phyloP scores from a whole-genome alignment of 352 stramenopile genomes.

The Pythium dissotocum region DNA sequence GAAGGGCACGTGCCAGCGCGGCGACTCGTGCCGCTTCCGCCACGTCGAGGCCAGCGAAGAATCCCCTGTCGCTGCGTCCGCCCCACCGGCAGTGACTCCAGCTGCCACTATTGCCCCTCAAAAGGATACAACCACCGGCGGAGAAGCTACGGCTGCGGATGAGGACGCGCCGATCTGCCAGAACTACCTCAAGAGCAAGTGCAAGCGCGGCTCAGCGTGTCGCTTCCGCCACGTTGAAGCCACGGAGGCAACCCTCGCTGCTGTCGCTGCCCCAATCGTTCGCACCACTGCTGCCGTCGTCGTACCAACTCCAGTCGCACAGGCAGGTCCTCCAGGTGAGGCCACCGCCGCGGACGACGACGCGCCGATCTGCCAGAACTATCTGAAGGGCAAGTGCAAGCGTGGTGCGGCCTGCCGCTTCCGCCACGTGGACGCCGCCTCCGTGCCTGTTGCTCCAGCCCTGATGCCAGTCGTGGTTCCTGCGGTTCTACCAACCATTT shows the following conservation, averaged over 20 bases:
- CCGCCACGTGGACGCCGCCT: slow-evolving; percentile 23
- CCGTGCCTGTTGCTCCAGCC: neutral
- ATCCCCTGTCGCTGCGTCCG: neutral
- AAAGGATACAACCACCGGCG: neutral
- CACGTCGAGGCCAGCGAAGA: slow-evolving; percentile 16
- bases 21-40: slow-evolving; percentile 29
- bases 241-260: neutral
- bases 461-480: neutral
- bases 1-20: slow-evolving; percentile 38
- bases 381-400: slow-evolving; percentile 38
- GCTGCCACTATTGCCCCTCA: neutral
- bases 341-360: slow-evolving; percentile 6
- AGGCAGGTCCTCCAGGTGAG: neutral
- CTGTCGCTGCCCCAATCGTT: neutral
- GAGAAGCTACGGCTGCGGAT: neutral
- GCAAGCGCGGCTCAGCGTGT: slow-evolving; percentile 40
- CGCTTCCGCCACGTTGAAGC: slow-evolving; percentile 33
- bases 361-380: slow-evolving; percentile 34
- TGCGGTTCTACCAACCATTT: slow-evolving; percentile 25
- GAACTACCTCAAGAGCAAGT: slow-evolving; percentile 44
- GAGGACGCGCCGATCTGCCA: slow-evolving; percentile 24
- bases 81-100: neutral
- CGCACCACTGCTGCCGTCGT: neutral
- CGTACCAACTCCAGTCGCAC: neutral
- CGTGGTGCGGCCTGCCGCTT: slow-evolving; percentile 33